A percentile compares a stretch with the other conserved stretches of the same genome.
Conservation (phyloP, 140 eudicot genomes). For the Bidens hawaiensis region DNA sequence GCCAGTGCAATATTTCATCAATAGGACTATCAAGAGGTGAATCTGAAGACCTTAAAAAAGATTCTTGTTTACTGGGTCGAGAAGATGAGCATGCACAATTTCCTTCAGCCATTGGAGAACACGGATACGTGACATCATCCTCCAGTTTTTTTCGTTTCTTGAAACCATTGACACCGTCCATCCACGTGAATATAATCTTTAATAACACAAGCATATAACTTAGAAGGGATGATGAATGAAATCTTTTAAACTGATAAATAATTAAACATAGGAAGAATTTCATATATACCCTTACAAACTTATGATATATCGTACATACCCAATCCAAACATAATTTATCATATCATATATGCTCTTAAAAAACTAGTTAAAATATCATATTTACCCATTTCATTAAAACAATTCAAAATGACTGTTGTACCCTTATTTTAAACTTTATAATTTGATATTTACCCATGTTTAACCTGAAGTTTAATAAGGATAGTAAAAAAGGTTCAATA, state of each 20-base stretch:
- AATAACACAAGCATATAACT: conserved; percentile 10
- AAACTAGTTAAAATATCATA: too few relatives aligned
- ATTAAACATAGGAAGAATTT: too few relatives aligned
- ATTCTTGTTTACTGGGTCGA: conserved; percentile 36
- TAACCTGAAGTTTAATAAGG: too few relatives aligned
- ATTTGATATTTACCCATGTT: too few relatives aligned
- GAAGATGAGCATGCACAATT: conserved; percentile 72
- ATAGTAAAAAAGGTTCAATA: too few relatives aligned
- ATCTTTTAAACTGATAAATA: background rate
- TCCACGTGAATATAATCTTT: conserved; percentile 91
- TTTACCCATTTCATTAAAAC: too few relatives aligned
- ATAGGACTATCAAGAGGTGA: conserved; percentile 55
- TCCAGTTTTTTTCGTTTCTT: conserved; percentile 51
- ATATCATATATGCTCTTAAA: too few relatives aligned
- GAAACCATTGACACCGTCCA: conserved; percentile 63
- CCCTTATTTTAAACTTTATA: too few relatives aligned
- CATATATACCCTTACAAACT: too few relatives aligned
- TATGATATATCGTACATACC: too few relatives aligned
- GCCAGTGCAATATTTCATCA: conserved; percentile 98
- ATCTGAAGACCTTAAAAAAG: conserved; percentile 17
- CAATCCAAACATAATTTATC: too few relatives aligned
- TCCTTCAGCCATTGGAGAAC: conserved; percentile 28
- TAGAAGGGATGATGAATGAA: conserved; percentile 25
- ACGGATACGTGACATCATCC: conserved; percentile 37
- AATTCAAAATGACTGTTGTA: too few relatives aligned